Base-by-base conservation (phyloP, 2,329 filamentous ascomycete genomes). In the Trichoderma semiorbis region DNA sequence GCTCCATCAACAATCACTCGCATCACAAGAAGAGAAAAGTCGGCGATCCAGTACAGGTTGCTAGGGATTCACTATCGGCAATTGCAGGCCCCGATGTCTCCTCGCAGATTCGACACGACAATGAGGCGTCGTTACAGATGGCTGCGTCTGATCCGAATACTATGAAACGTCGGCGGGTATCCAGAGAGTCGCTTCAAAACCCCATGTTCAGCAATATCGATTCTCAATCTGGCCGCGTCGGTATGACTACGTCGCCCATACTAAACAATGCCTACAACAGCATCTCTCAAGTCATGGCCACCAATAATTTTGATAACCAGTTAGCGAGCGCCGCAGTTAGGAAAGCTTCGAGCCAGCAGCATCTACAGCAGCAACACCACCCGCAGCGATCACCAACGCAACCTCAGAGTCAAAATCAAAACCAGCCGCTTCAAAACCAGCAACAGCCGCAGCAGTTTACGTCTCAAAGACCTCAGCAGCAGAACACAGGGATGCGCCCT, bases 141-240 rank as follows among this genome's bases (percentile, higher is more conserved):
- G 36, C 47, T n/a, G 12, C 64, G n/a, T 30, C 62, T 26, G 74
- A 75, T 39, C 73, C 74, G 26, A 66, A 57, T 11, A 60, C 53
- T 21, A 53, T 69, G 30, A 80, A 80, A 70, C 77, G 78, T 8
- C 78, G 76, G 28, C 76, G 78, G 55, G 72, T 77, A 16, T 77
- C 78, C 3, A 75, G 75, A 36, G 76, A 74, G 16, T 64, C 67
- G 28, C 61, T 47, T n/a, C 75, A 76, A 26, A 72, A 71, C n/a
- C 64, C 69, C 18, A 64, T 39, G 7, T 43, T 70, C 12, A 67
- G 34, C 34, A 32, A 8, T 24, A 63, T 64, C 26, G 71, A 74
- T 32, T 66, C 74, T 8, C 74, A 75, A 18, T 53, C 70, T 16
- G 47, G 72, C 26, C 53, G 70, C 11, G 21, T 72, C 14, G 72